phyloP scores from a whole-genome alignment of 1,284 basidiomycete species.

The Ganoderma lingzhi region DNA sequence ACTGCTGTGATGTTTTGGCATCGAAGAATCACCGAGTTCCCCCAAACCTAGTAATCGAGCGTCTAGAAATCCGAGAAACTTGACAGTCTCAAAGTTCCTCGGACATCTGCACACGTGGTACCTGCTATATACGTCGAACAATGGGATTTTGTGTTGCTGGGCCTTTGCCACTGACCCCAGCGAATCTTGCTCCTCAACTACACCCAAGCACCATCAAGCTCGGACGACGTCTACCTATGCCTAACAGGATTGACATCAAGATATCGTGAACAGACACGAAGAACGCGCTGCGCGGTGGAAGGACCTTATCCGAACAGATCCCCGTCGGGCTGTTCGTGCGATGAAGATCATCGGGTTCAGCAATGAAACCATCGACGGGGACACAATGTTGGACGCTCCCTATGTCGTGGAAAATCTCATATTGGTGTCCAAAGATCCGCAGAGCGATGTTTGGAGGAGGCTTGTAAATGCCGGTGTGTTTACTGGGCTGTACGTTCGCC shows the following conservation, averaged over 20 bases:
- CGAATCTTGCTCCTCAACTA: too few species aligned
- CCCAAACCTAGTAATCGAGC: too few species aligned
- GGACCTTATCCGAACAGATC: conserved; percentile 17
- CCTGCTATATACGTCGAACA: too few species aligned
- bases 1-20: too few species aligned
- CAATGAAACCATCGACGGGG: conserved; percentile 23
- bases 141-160: too few species aligned
- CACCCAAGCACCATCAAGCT: neutral
- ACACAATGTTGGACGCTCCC: conserved; percentile 11
- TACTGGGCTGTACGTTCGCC: neutral
- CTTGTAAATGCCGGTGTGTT: neutral
- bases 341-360: conserved; percentile 7
- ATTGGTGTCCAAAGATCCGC: neutral
- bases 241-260: neutral
- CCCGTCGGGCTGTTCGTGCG: conserved; percentile 17
- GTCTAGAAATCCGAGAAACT: too few species aligned
- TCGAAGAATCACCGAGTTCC: too few species aligned
- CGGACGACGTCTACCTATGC: neutral
- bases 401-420: neutral
- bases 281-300: conserved; percentile 9
- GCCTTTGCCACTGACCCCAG: too few species aligned
- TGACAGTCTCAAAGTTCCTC: too few species aligned
- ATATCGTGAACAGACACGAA: neutral
- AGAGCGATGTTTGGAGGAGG: neutral
- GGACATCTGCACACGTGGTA: too few species aligned